Evolutionary conservation across 768 basidiomycete genomes (phyloP).

Genomic region (Auriscalpium vulgare): DNA sequence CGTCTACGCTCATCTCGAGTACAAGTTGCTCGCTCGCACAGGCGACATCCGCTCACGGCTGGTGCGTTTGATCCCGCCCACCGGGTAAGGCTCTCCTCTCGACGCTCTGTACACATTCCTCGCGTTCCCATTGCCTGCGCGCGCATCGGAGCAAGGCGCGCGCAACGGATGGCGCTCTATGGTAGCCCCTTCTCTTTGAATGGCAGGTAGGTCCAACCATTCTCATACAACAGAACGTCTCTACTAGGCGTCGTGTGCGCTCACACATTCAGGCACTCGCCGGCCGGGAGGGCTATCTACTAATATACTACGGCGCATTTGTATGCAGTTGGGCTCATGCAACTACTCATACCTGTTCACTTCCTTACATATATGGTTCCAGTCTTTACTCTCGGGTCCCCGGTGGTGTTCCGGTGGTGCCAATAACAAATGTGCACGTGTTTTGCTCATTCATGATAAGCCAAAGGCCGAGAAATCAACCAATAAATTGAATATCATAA

Average conservation of each 20-base stretch:
- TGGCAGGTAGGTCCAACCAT: conserved; percentile 53
- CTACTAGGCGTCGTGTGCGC: conserved; percentile 17
- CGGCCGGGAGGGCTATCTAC: too few relatives aligned
- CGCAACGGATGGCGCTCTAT: conserved; percentile 90
- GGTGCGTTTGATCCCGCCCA: conserved; percentile 75
- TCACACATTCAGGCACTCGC: too few relatives aligned
- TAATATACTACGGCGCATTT: too few relatives aligned
- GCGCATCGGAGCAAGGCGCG: conserved; percentile 60
- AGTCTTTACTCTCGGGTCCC: too few relatives aligned
- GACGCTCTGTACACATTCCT: conserved; percentile 72
- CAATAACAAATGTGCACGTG: too few relatives aligned
- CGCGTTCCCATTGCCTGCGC: conserved; percentile 67
- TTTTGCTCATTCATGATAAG: too few relatives aligned
- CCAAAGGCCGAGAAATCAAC: too few relatives aligned
- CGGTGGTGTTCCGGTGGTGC: too few relatives aligned
- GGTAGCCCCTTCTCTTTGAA: conserved; percentile 91
- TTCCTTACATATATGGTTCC: too few relatives aligned
- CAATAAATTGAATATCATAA: too few relatives aligned
- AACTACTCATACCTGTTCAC: too few relatives aligned
- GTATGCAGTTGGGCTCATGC: too few relatives aligned
- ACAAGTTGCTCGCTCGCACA: conserved; percentile 19
- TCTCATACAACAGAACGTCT: conserved; percentile 17
- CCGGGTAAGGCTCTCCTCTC: conserved; percentile 50
- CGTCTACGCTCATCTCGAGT: conserved; percentile 3
- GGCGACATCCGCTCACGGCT: conserved; percentile 87